Percentiles rank a stretch among this genome's conserved stretches.
Conservation (phyloP, 2,329 filamentous ascomycete genomes). For the Colletotrichum plurivorum region DNA sequence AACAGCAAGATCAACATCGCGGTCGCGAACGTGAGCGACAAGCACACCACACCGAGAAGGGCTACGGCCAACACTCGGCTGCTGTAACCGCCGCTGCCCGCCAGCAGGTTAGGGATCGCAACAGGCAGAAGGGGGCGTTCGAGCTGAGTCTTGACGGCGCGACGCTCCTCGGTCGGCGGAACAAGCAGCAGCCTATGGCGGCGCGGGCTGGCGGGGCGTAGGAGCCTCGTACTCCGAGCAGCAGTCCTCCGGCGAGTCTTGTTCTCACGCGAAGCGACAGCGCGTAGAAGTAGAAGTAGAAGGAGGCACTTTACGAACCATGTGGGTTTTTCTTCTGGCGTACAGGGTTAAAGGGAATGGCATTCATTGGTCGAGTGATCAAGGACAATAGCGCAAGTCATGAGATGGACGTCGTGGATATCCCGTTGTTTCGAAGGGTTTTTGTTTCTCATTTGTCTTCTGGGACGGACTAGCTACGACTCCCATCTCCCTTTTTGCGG, state of each 20-base stretch:
- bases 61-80: constrained; percentile 92
- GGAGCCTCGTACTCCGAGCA: constrained; percentile 28
- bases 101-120: constrained; percentile 79
- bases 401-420: constrained; percentile 38
- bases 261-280: neutral
- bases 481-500: constrained; percentile 27
- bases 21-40: constrained; percentile 65
- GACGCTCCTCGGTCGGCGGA: constrained; percentile 83
- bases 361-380: constrained; percentile 36
- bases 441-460: constrained; percentile 25
- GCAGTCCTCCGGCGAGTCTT: constrained; percentile 11
- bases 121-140: constrained; percentile 84
- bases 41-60: constrained; percentile 62
- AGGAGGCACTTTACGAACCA: constrained; percentile 24
- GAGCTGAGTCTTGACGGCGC: constrained; percentile 94
- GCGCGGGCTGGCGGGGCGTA: constrained; percentile 54
- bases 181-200: constrained; percentile 66
- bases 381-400: constrained; percentile 36
- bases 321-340: constrained; percentile 20
- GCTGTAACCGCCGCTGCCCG: constrained; percentile 87
- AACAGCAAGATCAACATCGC: constrained; percentile 65
- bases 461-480: constrained; percentile 27
- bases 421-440: constrained; percentile 33
- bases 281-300: constrained; percentile 10
- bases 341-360: constrained; percentile 33